Conservation (phyloP, 2,329 filamentous ascomycete genomes). For the Cercospora sp. region DNA sequence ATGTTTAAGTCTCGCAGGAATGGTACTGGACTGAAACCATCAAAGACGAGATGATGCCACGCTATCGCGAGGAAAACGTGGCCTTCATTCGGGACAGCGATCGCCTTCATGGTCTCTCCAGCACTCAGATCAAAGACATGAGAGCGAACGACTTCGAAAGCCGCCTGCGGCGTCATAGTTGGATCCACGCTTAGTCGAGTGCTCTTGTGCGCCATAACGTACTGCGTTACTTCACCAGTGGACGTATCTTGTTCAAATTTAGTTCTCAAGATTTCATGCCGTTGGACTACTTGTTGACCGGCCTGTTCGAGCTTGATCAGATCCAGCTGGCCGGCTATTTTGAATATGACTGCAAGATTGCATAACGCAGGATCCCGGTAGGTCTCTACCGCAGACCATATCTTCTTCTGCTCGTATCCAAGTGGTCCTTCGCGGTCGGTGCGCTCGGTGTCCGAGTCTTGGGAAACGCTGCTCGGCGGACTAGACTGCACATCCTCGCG, state of each 20-base stretch:
- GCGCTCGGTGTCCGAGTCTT: not conserved
- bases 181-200: not conserved
- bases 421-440: conserved; percentile 14
- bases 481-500: conserved; percentile 4
- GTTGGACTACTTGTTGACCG: conserved; percentile 14
- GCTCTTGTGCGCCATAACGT: conserved; percentile 12
- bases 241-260: conserved; percentile 6
- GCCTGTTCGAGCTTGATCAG: conserved; percentile 15
- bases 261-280: conserved; percentile 13
- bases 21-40: conserved; percentile 33
- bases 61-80: conserved; percentile 28
- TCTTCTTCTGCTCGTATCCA: conserved; percentile 9
- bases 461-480: conserved; percentile 10
- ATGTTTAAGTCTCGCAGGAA: conserved; percentile 32
- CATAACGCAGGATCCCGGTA: conserved; percentile 9
- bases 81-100: conserved; percentile 28
- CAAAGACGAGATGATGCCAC: conserved; percentile 38
- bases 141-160: conserved; percentile 11
- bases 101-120: conserved; percentile 14
- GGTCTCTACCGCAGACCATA: conserved; percentile 8
- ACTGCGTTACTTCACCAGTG: conserved; percentile 11
- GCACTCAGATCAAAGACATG: conserved; percentile 12
- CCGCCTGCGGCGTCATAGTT: conserved; percentile 9
- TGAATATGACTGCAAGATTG: conserved; percentile 10
- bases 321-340: conserved; percentile 12